These are phyloP conservation scores for Trypanosoma cruzi DNA, from an alignment of 208 protist genomes.

Conservation along the genomic window DNA sequence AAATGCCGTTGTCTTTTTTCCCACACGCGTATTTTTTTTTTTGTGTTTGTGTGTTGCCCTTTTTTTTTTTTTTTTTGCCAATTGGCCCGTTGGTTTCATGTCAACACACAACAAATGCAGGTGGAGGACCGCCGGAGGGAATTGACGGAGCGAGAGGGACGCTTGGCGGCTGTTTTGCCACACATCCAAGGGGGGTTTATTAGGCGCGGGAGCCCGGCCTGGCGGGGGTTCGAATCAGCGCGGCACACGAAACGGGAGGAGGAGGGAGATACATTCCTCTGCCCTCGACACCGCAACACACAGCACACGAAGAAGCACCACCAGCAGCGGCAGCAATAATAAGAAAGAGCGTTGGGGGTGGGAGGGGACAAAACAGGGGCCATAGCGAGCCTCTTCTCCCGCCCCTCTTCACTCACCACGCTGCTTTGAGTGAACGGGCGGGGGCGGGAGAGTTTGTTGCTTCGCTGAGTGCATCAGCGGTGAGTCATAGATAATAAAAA, in stretches of 20 bases:
- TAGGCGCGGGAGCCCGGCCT: background rate
- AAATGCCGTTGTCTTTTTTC: too few species aligned
- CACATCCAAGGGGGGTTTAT: background rate
- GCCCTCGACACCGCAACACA: background rate
- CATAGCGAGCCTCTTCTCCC: constrained; percentile 1
- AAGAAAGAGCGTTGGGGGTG: background rate
- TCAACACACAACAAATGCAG: background rate
- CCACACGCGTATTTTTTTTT: too few species aligned
- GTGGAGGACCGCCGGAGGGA: background rate
- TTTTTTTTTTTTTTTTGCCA: background rate
- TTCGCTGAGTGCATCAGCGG: background rate
- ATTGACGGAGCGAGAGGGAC: background rate
- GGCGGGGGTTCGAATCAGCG: background rate
- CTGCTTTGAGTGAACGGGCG: constrained; percentile 9
- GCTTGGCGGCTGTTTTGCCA: background rate
- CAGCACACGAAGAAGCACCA: background rate
- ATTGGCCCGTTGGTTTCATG: background rate
- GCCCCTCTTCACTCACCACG: constrained; percentile 17
- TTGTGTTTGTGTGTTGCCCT: too few species aligned
- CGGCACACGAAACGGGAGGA: background rate
- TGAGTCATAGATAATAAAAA: background rate
- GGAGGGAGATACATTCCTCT: background rate
- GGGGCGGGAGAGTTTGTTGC: background rate
- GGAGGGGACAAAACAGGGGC: background rate
- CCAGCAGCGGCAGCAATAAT: background rate